Conservation (phyloP, 768 basidiomycete species). For the Mycena amicta region DNA sequence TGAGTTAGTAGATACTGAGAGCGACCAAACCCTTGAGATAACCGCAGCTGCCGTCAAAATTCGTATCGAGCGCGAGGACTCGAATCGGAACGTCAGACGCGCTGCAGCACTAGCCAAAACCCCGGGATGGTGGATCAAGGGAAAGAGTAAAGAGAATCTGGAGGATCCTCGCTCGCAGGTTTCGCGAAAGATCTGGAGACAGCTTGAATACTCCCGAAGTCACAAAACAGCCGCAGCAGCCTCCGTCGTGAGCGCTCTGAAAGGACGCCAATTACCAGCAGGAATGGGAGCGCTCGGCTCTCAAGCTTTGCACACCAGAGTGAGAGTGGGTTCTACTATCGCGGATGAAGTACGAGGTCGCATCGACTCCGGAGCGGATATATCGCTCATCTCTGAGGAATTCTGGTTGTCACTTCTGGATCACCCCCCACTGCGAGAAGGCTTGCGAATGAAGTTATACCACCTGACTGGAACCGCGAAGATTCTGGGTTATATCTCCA, state of each 20-base stretch:
- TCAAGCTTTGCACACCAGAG: background rate
- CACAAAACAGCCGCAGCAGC: background rate
- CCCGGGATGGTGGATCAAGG: background rate
- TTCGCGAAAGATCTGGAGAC: background rate
- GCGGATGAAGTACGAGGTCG: background rate
- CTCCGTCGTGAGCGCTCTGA: conserved; percentile 23
- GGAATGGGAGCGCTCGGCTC: conserved; percentile 1
- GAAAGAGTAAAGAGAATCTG: background rate
- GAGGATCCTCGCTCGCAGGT: background rate
- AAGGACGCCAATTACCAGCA: conserved; percentile 2
- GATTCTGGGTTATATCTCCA: conserved; percentile 20
- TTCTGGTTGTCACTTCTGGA: background rate
- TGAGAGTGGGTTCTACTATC: background rate
- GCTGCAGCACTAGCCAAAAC: background rate
- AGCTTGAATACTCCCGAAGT: background rate
- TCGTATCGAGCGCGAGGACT: background rate
- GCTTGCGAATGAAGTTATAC: background rate
- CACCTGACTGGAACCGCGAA: background rate
- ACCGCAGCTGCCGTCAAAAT: background rate
- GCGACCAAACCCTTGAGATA: no score
- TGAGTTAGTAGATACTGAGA: no score
- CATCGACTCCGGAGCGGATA: conserved; percentile 7
- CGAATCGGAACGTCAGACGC: background rate
- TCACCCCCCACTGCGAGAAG: background rate
- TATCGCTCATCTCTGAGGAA: conserved; percentile 16